phyloP scores from a whole-genome alignment of 2,329 filamentous ascomycete genomes.

The Fusarium luffae region DNA sequence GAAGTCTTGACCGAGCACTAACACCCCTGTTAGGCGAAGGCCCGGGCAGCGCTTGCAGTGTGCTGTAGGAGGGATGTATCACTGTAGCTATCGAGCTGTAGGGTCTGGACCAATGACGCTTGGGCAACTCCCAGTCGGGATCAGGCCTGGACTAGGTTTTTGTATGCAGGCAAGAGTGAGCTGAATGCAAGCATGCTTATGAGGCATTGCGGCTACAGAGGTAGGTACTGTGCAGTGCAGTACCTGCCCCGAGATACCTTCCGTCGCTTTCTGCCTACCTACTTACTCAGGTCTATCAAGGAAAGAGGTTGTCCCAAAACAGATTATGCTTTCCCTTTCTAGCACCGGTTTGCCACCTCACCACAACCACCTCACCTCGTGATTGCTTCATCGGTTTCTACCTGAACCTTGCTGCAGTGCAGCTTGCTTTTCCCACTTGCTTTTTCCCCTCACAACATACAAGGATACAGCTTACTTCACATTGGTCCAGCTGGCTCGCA shows the following conservation, averaged over 20 bases:
- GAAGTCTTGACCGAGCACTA: constrained; percentile 5
- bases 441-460: constrained; percentile 8
- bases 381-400: constrained; percentile 21
- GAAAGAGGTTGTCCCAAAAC: constrained; percentile 31
- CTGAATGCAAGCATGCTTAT: constrained; percentile 7
- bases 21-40: constrained; percentile 11
- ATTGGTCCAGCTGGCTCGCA: constrained; percentile 11
- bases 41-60: constrained; percentile 30
- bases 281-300: constrained; percentile 22
- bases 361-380: constrained; percentile 24
- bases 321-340: constrained; percentile 38
- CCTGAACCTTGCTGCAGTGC: constrained; percentile 1
- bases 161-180: constrained; percentile 23
- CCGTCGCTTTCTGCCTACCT: not conserved
- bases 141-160: constrained; percentile 8
- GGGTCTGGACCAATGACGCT: constrained; percentile 3
- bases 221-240: constrained; percentile 10
- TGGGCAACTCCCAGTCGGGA: constrained; percentile 13
- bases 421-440: constrained; percentile 5
- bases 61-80: constrained; percentile 22
- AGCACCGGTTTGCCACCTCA: constrained; percentile 40
- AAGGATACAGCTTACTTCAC: constrained; percentile 4
- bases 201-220: not conserved
- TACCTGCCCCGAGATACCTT: constrained; percentile 9
- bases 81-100: constrained; percentile 36